Conservation (phyloP, 352 stramenopile genomes). For the Phytophthora idaei region DNA sequence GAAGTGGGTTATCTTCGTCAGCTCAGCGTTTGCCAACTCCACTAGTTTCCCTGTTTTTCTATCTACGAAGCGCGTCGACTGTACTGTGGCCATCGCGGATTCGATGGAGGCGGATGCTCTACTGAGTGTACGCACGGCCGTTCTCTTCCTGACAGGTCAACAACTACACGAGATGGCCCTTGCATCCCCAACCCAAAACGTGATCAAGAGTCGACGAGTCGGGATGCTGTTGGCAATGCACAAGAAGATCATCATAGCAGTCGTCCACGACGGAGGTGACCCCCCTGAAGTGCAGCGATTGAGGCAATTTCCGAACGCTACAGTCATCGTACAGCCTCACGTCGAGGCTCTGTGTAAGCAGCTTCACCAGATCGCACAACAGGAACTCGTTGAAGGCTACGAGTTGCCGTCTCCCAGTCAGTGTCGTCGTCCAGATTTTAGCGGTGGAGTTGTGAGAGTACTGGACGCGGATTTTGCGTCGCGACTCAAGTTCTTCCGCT, state of each 20-base stretch:
- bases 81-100: slow-evolving; percentile 42
- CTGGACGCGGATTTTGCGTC: slow-evolving; percentile 58
- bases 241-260: slow-evolving; percentile 57
- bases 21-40: slow-evolving; percentile 36
- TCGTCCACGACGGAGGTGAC: slow-evolving; percentile 31
- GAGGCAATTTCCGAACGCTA: slow-evolving; percentile 35
- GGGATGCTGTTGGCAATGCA: slow-evolving; percentile 44
- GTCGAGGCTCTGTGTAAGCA: slow-evolving; percentile 25
- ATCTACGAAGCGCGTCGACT: slow-evolving; percentile 15
- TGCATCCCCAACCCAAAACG: slow-evolving; percentile 23
- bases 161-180: slow-evolving; percentile 32
- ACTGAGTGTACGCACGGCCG: slow-evolving; percentile 46
- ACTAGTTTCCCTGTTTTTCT: slow-evolving; percentile 31
- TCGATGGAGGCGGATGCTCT: slow-evolving; percentile 53
- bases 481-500: slow-evolving; percentile 66
- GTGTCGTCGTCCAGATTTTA: slow-evolving; percentile 13
- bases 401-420: slow-evolving; percentile 36
- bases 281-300: slow-evolving; percentile 28
- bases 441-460: slow-evolving; percentile 4
- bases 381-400: slow-evolving; percentile 46
- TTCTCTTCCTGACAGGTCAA: slow-evolving; percentile 29
- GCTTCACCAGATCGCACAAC: slow-evolving; percentile 35
- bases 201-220: slow-evolving; percentile 40
- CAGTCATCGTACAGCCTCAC: slow-evolving; percentile 25
- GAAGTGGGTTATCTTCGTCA: slow-evolving; percentile 40